These are phyloP conservation scores for Lodderomyces theae DNA, from an alignment of 1,139 yeast species.

Conservation along the genomic window DNA sequence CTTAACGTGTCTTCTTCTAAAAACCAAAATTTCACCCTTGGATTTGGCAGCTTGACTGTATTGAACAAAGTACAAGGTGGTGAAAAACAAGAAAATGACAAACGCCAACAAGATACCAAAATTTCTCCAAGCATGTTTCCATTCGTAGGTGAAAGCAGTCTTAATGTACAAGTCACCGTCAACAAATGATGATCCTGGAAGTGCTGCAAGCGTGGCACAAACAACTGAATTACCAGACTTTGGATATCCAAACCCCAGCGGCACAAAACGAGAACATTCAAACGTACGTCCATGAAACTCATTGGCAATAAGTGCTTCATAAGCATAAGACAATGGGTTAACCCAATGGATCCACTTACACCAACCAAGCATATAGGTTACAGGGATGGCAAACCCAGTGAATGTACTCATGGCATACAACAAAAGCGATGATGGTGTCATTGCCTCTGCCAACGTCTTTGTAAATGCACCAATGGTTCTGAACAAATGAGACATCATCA, in stretches of 20 bases:
- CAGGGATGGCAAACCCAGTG: slow-evolving; percentile 60
- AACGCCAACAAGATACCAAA: slow-evolving; percentile 68
- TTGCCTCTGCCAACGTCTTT: slow-evolving; percentile 56
- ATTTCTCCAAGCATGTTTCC: slow-evolving; percentile 79
- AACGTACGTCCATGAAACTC: slow-evolving; percentile 51
- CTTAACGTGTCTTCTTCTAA: slow-evolving; percentile 39
- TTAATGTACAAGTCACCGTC: slow-evolving; percentile 58
- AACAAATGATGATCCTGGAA: slow-evolving; percentile 53
- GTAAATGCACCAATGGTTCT: slow-evolving; percentile 59
- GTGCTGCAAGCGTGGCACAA: slow-evolving; percentile 66
- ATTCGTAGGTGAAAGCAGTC: slow-evolving; percentile 46
- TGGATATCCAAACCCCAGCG: slow-evolving; percentile 39
- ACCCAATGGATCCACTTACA: slow-evolving; percentile 59
- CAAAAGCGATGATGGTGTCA: slow-evolving; percentile 58
- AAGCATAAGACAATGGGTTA: slow-evolving; percentile 57
- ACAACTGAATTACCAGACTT: slow-evolving; percentile 33
- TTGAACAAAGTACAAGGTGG: slow-evolving; percentile 61
- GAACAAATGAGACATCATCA: slow-evolving; percentile 58
- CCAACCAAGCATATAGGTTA: slow-evolving; percentile 60
- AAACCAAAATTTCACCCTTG: slow-evolving; percentile 79
- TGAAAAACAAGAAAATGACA: slow-evolving; percentile 50
- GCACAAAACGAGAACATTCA: slow-evolving; percentile 46
- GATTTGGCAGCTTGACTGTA: slow-evolving; percentile 74
- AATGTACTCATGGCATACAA: slow-evolving; percentile 53
- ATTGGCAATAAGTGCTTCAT: slow-evolving; percentile 54